Base-by-base conservation (phyloP, 1,284 basidiomycete species). In the Apiotrichum siamense region DNA sequence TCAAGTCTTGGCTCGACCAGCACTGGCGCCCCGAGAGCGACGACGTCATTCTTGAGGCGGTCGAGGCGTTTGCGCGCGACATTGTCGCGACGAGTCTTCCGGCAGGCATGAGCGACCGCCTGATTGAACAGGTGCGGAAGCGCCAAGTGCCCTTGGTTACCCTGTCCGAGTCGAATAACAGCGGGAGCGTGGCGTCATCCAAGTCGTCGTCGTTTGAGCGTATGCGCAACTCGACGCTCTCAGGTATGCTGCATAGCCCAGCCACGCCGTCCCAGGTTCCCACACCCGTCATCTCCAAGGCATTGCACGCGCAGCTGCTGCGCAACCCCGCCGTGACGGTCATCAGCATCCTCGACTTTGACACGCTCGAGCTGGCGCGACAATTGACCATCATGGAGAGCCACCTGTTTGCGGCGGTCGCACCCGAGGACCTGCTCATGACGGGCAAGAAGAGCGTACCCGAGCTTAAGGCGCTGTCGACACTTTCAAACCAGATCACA, bases 351-450 rank as follows among this genome's bases (percentile, higher is more conserved):
- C 86, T 85, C n/a, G 94, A 98, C 64, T 92, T 98, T 66, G 91
- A 98, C 62, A 79, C 93, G 2, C 72, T 93, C 27, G 96, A 98
- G 73, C 73, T 98, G 18, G 94, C 92, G 0, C 81, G 96, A 35
- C 96, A 99, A 69, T 76, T 99, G 48, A 97, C 96, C 1, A 83
- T 97, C 50, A 81, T 96, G 77, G 96, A 98, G 72, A 87, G 86
- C 58, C 79, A 82, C 35, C 76, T 97, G 42, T 98, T 94, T 75
- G 83, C 85, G 69, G 85, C 83, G 66, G 93, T 99, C 61, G 83
- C 84, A 37, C 86, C 91, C 0, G 87, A 88, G 73, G 94, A 98
- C 70, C 92, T 94, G 74, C 77, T 99, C 13, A 83, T 83, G 61
- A 83, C 88, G 27, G 85, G 86, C 35, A 86, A 87, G 65, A 82